Evolutionary conservation across 2,329 filamentous ascomycete species (phyloP).

Genomic region (Sarocladiaceae sp.): DNA sequence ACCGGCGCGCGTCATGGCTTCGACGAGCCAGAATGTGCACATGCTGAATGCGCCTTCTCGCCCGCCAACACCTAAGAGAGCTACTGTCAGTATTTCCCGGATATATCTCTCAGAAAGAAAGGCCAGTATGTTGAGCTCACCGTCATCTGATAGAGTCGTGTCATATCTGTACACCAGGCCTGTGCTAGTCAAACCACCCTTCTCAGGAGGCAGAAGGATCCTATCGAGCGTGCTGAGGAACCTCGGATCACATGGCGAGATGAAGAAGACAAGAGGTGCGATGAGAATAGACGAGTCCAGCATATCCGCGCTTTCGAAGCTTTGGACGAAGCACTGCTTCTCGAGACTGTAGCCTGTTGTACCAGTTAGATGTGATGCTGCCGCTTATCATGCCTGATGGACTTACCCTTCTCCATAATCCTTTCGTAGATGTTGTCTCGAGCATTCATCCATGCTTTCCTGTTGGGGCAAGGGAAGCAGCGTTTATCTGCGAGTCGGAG

Average conservation of each 20-base stretch:
- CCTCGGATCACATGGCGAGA: conserved; percentile 70
- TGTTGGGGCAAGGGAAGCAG: conserved; percentile 69
- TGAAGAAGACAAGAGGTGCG: conserved; percentile 75
- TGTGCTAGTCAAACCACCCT: conserved; percentile 70
- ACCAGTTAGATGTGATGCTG: neutral
- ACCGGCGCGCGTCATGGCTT: conserved; percentile 67
- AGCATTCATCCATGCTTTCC: conserved; percentile 59
- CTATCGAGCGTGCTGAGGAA: conserved; percentile 69
- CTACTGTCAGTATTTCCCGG: neutral
- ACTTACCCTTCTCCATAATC: conserved; percentile 64
- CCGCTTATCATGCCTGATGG: neutral
- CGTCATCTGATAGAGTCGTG: conserved; percentile 63
- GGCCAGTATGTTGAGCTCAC: conserved; percentile 32
- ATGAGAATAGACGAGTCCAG: conserved; percentile 74
- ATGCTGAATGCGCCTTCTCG: conserved; percentile 74
- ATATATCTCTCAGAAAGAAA: too few relatives aligned
- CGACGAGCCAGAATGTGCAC: conserved; percentile 81
- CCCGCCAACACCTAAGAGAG: conserved; percentile 59
- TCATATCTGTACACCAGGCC: conserved; percentile 75
- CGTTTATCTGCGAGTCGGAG: conserved; percentile 71
- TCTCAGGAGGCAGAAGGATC: conserved; percentile 68
- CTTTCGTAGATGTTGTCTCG: conserved; percentile 69
- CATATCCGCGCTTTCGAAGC: conserved; percentile 66
- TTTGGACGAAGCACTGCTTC: conserved; percentile 68
- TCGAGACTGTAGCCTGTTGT: conserved; percentile 62